Evolutionary conservation across 2,329 filamentous ascomycete species (phyloP).

Genomic region (Fusarium penzigii): DNA sequence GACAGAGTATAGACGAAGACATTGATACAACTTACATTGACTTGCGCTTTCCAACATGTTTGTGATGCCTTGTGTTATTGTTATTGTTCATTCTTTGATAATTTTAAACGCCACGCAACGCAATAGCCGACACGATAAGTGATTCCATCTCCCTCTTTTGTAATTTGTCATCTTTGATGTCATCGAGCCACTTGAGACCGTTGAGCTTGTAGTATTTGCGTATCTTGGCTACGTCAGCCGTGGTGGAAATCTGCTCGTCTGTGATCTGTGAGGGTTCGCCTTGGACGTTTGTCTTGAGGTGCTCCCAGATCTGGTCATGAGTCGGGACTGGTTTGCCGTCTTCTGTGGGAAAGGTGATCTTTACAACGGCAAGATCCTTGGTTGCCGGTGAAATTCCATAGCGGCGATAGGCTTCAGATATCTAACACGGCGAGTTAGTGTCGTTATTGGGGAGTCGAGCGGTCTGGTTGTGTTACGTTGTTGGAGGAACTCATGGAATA

Average conservation of each 20-base stretch:
- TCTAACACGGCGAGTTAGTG: constrained; percentile 52
- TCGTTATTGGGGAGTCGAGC: background rate
- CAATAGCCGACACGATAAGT: constrained; percentile 74
- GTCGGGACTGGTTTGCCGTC: constrained; percentile 43
- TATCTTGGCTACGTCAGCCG: constrained; percentile 68
- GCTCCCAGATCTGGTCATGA: constrained; percentile 53
- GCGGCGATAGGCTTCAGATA: constrained; percentile 85
- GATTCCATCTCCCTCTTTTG: constrained; percentile 63
- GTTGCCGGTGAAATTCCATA: constrained; percentile 79
- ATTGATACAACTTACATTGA: constrained; percentile 27
- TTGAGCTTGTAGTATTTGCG: constrained; percentile 88
- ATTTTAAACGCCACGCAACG: constrained; percentile 46
- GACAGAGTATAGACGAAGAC: constrained; percentile 29
- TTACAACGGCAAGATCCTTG: constrained; percentile 75
- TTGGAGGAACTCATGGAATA: constrained; percentile 78
- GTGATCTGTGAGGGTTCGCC: constrained; percentile 61
- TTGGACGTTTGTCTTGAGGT: constrained; percentile 63
- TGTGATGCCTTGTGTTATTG: background rate
- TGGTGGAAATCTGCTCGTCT: constrained; percentile 59
- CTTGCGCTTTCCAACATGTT: constrained; percentile 9
- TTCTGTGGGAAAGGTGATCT: constrained; percentile 61
- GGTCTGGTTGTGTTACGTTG: constrained; percentile 57
- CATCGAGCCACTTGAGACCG: constrained; percentile 52
- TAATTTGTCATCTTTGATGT: constrained; percentile 43
- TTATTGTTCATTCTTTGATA: background rate